These are phyloP conservation scores for Penicillium chermesinum DNA, from an alignment of 495 filamentous ascomycete genomes.

Conservation along the genomic window DNA sequence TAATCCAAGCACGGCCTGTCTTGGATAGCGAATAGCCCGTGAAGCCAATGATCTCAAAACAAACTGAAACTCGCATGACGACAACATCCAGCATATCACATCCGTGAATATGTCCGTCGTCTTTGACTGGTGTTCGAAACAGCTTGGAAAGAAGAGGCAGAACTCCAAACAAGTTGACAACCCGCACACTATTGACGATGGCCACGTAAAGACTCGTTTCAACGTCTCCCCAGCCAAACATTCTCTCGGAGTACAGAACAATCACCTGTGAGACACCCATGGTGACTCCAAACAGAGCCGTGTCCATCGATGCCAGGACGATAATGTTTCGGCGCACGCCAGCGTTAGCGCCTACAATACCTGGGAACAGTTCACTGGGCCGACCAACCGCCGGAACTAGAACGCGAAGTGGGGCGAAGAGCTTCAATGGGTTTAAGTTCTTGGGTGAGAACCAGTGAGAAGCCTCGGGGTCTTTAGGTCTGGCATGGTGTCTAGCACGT, in stretches of 20 bases:
- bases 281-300: conserved; percentile 69
- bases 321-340: conserved; percentile 72
- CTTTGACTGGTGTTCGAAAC: conserved; percentile 49
- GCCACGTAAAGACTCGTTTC: conserved; percentile 76
- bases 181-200: conserved; percentile 66
- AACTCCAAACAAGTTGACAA: conserved; percentile 65
- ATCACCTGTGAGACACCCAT: conserved; percentile 75
- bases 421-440: conserved; percentile 47
- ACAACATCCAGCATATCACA: conserved; percentile 71
- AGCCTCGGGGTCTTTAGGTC: conserved; percentile 8
- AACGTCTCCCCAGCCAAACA: conserved; percentile 76
- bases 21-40: conserved; percentile 63
- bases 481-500: conserved; percentile 54
- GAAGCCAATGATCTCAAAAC: conserved; percentile 75
- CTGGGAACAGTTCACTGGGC: conserved; percentile 54
- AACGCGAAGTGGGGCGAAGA: conserved; percentile 71
- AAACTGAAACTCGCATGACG: conserved; percentile 68
- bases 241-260: conserved; percentile 70
- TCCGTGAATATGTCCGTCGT: conserved; percentile 54
- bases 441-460: conserved; percentile 15
- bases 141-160: conserved; percentile 67
- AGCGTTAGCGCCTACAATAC: conserved; percentile 53
- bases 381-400: conserved; percentile 67
- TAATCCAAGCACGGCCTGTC: conserved; percentile 50
- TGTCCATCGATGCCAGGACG: conserved; percentile 73